Percentiles rank a stretch among this genome's conserved stretches.
Conservation (phyloP, 768 basidiomycete species). For the Boletus subcaerulescens region DNA sequence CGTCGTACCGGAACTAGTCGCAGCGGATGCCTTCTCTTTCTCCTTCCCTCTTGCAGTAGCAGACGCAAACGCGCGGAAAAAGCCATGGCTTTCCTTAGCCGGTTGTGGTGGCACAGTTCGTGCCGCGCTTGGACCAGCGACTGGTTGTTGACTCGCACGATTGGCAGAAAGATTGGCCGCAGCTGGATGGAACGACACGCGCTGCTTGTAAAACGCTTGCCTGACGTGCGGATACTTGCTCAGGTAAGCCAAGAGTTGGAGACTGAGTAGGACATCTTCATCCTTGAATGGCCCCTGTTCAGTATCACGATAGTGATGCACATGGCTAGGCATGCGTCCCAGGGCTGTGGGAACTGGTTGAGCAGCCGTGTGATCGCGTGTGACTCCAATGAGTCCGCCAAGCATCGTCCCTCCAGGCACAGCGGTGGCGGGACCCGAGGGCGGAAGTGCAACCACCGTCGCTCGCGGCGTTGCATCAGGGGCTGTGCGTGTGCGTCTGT, state of each 20-base stretch:
- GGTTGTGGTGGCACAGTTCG: slow-evolving; percentile 16
- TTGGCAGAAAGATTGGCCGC: slow-evolving; percentile 42
- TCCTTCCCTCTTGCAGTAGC: slow-evolving; percentile 48
- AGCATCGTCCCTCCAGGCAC: slow-evolving; percentile 16
- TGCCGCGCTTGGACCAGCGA: slow-evolving; percentile 26
- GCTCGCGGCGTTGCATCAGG: slow-evolving; percentile 67
- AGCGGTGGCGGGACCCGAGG: slow-evolving; percentile 13
- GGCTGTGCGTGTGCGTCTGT: slow-evolving; percentile 37
- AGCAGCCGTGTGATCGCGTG: slow-evolving; percentile 18
- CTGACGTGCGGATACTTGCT: slow-evolving; percentile 98
- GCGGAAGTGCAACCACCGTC: slow-evolving; percentile 53
- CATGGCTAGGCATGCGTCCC: slow-evolving; percentile 30
- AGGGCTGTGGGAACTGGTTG: slow-evolving; percentile 15
- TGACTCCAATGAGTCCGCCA: slow-evolving; percentile 6
- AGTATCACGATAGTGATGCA: slow-evolving; percentile 38
- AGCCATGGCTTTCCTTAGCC: slow-evolving; percentile 36
- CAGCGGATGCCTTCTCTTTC: slow-evolving; percentile 35
- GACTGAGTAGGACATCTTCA: slow-evolving; percentile 86
- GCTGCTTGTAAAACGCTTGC: slow-evolving; percentile 89
- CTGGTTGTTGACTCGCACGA: slow-evolving; percentile 24
- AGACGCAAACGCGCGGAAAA: slow-evolving; percentile 46
- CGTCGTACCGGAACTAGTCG: slow-evolving; percentile 17
- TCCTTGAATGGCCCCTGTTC: slow-evolving; percentile 79
- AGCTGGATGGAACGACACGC: slow-evolving; percentile 79
- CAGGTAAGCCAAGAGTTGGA: slow-evolving; percentile 94